These are phyloP conservation scores for Crithidia sp. DNA, from an alignment of 208 protist species.

Conservation along the genomic window DNA sequence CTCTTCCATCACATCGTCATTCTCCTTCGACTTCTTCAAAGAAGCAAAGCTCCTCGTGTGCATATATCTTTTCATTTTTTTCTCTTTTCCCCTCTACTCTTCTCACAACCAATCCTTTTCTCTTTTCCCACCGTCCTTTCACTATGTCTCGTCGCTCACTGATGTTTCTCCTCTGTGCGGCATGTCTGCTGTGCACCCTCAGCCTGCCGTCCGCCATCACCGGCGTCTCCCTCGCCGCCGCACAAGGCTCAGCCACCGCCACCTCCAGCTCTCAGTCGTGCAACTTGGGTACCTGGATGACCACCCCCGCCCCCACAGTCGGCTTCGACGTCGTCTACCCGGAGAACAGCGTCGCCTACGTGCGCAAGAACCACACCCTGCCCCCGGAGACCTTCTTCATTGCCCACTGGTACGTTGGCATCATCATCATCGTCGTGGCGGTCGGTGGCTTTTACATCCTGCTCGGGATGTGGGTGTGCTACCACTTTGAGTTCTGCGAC, in stretches of 20 bases:
- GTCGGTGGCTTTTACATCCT: slow-evolving; percentile 24
- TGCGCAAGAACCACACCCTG: slow-evolving; percentile 9
- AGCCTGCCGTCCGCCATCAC: not conserved
- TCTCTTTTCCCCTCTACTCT: not conserved
- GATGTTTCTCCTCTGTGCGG: slow-evolving; percentile 1
- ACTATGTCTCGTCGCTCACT: not conserved
- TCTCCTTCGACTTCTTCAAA: not conserved
- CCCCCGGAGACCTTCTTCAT: slow-evolving; percentile 27
- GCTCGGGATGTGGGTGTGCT: slow-evolving; percentile 37
- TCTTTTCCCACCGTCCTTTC: not conserved
- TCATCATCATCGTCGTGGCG: slow-evolving; percentile 40
- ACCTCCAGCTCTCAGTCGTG: not conserved
- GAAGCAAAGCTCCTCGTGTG: not conserved
- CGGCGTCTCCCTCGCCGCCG: not conserved
- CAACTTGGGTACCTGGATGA: slow-evolving; percentile 16
- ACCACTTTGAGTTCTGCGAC: slow-evolving; percentile 35
- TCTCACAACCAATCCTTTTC: not conserved
- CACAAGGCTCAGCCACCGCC: slow-evolving; percentile 22
- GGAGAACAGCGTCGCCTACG: slow-evolving; percentile 21
- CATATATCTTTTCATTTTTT: not conserved
- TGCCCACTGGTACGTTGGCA: slow-evolving; percentile 40
- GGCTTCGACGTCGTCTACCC: slow-evolving; percentile 18
- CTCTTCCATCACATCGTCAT: not conserved
- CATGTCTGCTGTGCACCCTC: not conserved
- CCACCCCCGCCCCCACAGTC: not conserved